Evolutionary conservation across 345 rosid genomes (phyloP), one percentile per base, ranked within the genome.

Genomic region (Excoecaria cochinchinensis): DNA sequence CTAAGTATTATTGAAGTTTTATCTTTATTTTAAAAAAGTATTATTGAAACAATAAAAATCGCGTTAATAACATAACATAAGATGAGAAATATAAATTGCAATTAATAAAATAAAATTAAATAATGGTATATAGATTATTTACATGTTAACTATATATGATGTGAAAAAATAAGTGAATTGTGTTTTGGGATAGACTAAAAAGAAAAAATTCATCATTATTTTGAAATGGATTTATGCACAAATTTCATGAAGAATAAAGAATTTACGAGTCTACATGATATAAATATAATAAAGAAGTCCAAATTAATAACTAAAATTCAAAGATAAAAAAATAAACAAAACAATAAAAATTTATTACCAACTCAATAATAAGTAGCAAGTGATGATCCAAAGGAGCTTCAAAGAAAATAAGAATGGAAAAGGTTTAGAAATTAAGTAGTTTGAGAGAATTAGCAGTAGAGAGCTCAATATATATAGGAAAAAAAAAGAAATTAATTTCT

Each of bases 391-490:
- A 7, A 21, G 52, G 40, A 56, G 48, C 8, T 24, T 9, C 21
- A 52, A 70, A 70, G 38, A 75, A 74, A 75, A 71, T 4, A 52
- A 62, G 46, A 71, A 47, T 31, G 77, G 48, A 50, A 7, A 22
- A 24, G 25, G 67, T 46, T 57, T 38, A 19, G 15, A 74, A 64
- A 31, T 31, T 31, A 31, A 73, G 79, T 66, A 78, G 80, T 38
- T 57, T 71, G 79, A 56, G 47, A 74, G 44, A 64, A 58, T 51
- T 51, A 61, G 75, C 8, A 13, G 47, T 64, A 25, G 65, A 76
- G 77, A 51, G 39, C 47, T 57, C 70, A 62, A 73, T 31, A 44
- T 44, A 44, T 82, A 56, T 82, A 80, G 80, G 82, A 67, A 0
- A 2, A 58, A 21, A 58, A 8, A 22, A 39, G 10, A 44, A 50